Conservation (phyloP, 169 alveolate genomes). For the Plasmodium fragile region DNA sequence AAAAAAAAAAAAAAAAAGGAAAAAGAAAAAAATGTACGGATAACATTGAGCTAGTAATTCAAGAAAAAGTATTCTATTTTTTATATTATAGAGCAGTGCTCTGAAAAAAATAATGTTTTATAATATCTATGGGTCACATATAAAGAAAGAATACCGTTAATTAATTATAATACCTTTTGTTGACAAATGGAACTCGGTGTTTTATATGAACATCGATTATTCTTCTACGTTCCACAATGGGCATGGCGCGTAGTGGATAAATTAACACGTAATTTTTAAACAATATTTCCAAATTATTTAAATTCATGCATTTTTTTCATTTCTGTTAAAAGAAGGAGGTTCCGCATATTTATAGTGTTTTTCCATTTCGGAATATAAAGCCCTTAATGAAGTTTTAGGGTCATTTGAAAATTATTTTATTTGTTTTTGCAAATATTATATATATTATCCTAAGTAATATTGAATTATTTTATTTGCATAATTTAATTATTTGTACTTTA, state of each 20-base stretch:
- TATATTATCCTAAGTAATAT: neutral
- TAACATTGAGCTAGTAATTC: neutral
- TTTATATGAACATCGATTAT: neutral
- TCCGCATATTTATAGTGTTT: neutral
- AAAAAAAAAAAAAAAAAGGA: neutral
- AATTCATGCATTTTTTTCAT: neutral
- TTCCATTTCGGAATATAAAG: neutral
- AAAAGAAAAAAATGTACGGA: neutral
- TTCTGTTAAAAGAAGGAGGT: neutral
- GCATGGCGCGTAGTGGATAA: neutral
- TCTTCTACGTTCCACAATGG: neutral
- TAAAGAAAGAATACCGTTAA: neutral
- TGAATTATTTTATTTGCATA: neutral
- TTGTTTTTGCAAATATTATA: no score
- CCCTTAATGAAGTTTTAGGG: neutral
- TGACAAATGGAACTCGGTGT: neutral
- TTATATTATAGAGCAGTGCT: neutral
- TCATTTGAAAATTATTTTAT: neutral
- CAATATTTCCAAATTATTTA: neutral
- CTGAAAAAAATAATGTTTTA: neutral
- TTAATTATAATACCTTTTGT: no score
- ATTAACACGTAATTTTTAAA: neutral
- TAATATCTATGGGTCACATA: neutral
- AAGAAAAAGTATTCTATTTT: neutral
- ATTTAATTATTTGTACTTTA: neutral